Evolutionary conservation across 2,329 filamentous ascomycete genomes (phyloP).

Genomic region (Microascus cirrosus): DNA sequence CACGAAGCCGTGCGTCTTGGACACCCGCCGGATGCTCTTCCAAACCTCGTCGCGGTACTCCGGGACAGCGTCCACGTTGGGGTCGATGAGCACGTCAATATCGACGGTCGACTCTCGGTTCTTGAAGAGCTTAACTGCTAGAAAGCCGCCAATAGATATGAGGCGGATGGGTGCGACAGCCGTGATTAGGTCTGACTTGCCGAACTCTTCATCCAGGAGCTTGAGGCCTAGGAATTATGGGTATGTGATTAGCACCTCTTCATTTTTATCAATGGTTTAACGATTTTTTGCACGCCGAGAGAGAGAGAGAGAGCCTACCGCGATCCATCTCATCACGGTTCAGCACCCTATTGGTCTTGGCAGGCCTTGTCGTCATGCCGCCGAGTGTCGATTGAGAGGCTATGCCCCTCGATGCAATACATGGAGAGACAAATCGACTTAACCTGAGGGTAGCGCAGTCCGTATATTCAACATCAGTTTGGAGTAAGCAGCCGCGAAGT

Average conservation of each 20-base stretch:
- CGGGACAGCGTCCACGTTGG: constrained; percentile 11
- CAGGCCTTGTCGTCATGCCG: not conserved
- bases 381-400: not conserved
- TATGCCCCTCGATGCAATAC: too few relatives aligned
- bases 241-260: too few relatives aligned
- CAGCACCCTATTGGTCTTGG: not conserved
- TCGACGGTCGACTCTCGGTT: constrained; percentile 12
- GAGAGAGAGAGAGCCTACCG: not conserved
- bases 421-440: too few relatives aligned
- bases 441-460: too few relatives aligned
- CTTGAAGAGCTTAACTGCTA: constrained; percentile 13
- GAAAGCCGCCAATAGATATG: constrained; percentile 12
- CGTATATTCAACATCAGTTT: too few relatives aligned
- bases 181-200: constrained; percentile 13
- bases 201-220: constrained; percentile 11
- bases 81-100: constrained; percentile 15
- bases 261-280: too few relatives aligned
- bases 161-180: constrained; percentile 15
- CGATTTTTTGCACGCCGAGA: too few relatives aligned
- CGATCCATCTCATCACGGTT: not conserved
- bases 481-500: too few relatives aligned
- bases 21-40: constrained; percentile 8
- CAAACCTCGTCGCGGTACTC: constrained; percentile 11
- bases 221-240: not conserved
- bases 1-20: not conserved